phyloP scores from a whole-genome alignment of 495 filamentous ascomycete species.

The Chaetomium fimeti region DNA sequence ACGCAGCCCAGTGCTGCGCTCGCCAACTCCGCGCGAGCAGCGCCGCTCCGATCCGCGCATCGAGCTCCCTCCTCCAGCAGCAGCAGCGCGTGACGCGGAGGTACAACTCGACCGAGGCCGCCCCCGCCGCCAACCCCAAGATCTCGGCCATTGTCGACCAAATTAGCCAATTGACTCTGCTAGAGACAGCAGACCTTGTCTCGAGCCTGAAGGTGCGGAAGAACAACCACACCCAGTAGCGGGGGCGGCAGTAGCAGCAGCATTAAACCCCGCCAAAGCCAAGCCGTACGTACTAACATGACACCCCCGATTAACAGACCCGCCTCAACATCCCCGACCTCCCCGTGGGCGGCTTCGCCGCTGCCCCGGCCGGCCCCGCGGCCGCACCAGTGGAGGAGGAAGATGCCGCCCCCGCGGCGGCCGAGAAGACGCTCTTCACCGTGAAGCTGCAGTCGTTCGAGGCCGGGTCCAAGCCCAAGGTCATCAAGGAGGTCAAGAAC shows the following conservation, averaged over 20 bases:
- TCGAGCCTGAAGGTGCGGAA: slow-evolving; percentile 74
- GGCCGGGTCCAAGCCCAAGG: slow-evolving; percentile 84
- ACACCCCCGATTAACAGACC: slow-evolving; percentile 52
- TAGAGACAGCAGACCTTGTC: slow-evolving; percentile 96
- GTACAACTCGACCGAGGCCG: slow-evolving; percentile 71
- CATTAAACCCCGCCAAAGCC: no score
- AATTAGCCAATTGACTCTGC: slow-evolving; percentile 92
- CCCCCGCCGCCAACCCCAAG: slow-evolving; percentile 71
- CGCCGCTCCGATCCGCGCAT: slow-evolving; percentile 36
- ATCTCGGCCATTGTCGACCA: slow-evolving; percentile 92
- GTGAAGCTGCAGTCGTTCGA: slow-evolving; percentile 90
- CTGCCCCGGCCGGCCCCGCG: slow-evolving; percentile 52
- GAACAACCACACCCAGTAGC: background rate
- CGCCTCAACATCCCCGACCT: slow-evolving; percentile 98
- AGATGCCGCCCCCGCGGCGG: slow-evolving; percentile 79
- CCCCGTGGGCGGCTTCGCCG: slow-evolving; percentile 80
- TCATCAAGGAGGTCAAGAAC: slow-evolving; percentile 99
- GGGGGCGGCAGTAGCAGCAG: background rate
- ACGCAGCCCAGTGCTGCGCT: slow-evolving; percentile 59
- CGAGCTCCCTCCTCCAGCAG: slow-evolving; percentile 39
- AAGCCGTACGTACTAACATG: background rate
- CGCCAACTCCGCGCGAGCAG: slow-evolving; percentile 50
- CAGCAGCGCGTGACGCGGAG: slow-evolving; percentile 50
- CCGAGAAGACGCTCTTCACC: slow-evolving; percentile 97
- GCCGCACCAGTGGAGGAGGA: slow-evolving; percentile 62